Conservation (phyloP, 805 yeast genomes). For the Candida khao-thaluensis region DNA sequence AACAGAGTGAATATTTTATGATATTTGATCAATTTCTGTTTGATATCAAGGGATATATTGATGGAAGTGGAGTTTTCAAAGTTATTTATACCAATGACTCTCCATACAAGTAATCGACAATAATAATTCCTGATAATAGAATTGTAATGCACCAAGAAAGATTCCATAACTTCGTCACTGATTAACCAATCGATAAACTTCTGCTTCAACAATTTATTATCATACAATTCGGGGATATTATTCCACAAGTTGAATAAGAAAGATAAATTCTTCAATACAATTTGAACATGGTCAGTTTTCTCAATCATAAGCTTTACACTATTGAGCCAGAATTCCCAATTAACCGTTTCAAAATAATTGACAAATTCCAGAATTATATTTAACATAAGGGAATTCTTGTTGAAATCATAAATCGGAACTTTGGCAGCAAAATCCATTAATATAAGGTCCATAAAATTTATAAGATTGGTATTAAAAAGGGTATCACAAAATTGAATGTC, state of each 20-base stretch:
- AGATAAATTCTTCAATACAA: conserved; percentile 62
- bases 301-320: conserved; percentile 58
- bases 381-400: conserved; percentile 38
- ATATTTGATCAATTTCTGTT: conserved; percentile 29
- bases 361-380: conserved; percentile 41
- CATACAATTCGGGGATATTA: conserved; percentile 47
- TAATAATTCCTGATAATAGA: conserved; percentile 73
- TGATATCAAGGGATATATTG: conserved; percentile 29
- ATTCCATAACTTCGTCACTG: conserved; percentile 48
- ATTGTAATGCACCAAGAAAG: conserved; percentile 73
- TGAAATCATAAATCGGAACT: conserved; percentile 37
- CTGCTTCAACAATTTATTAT: conserved; percentile 43
- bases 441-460: conserved; percentile 30
- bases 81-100: conserved; percentile 47
- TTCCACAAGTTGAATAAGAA: conserved; percentile 76
- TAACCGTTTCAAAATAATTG: conserved; percentile 39
- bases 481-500: conserved; percentile 28
- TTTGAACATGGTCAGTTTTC: conserved; percentile 57
- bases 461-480: conserved; percentile 1
- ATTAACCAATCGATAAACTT: conserved; percentile 57
- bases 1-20: conserved; percentile 26
- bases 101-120: conserved; percentile 66
- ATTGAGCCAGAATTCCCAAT: conserved; percentile 79
- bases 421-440: conserved; percentile 34
- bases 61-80: conserved; percentile 34